Base-by-base conservation (phyloP, 495 filamentous ascomycete species). In the Aspergillus avenaceus region DNA sequence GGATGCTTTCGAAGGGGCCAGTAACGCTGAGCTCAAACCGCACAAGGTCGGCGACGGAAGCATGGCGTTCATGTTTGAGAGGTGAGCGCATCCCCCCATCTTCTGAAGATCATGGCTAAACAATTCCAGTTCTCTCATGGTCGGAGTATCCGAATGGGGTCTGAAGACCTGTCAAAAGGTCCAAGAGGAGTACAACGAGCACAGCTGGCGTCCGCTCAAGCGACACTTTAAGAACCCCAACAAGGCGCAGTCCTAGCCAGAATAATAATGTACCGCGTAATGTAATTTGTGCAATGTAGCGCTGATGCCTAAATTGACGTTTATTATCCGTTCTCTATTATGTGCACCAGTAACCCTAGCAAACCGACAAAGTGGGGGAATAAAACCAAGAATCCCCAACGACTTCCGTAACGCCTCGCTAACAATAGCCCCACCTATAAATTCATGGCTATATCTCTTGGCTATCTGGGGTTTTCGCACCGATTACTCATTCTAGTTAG, bases 131-230 rank as follows among this genome's bases (percentile, higher is more conserved):
- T 80, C 77, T 52, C 65, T 89, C 32, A 95, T 95, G 91, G 80
- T 96, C 8, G 91, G 91, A 4, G 89, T 95, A 12, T 95, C 90
- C 13, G 87, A 92, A 55, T 96, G 91, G 91, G 91, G 89, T 0
- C 66, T 95, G 45, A 85, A 87, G 67, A 84, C 76, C 38, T 95
- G 90, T 56, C 74, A 79, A 59, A 95, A 92, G 74, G 86, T 95
- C 29, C 91, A 96, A 69, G 77, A 82, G 53, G 81, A 79, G 47
- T 95, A 96, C 58, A 92, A 84, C 61, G 81, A 83, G 44, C 86
- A 95, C 68, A 92, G 87, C 65, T 96, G 91, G 91, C 80, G 78
- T 27, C 81, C 84, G 6, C 62, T 95, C 53, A 86, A 88, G 69
- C 74, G 86, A 31, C 84, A 88, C 62, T 96, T 95, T 73, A 75